Conservation (phyloP, 345 rosid species). For the Mallotus nudiflorus region DNA sequence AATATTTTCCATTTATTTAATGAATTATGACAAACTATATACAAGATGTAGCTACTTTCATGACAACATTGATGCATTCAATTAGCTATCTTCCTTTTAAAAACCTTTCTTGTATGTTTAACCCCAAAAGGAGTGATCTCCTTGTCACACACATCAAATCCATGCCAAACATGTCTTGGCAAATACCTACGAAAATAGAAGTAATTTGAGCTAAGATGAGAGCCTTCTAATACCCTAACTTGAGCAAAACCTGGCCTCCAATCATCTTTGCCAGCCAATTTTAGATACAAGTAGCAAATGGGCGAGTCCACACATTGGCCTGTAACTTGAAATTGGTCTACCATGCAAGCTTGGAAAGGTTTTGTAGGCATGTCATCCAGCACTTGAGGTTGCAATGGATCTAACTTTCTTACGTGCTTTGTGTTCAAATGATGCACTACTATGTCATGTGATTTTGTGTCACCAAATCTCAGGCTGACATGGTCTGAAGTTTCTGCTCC, state of each 20-base stretch:
- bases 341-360: slow-evolving; percentile 55
- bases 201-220: slow-evolving; percentile 34
- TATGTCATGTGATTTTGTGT: slow-evolving; percentile 40
- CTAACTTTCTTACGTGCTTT: slow-evolving; percentile 35
- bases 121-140: slow-evolving; percentile 51
- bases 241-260: slow-evolving; percentile 55
- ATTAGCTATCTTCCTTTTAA: slow-evolving; percentile 11
- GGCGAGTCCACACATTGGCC: slow-evolving; percentile 41
- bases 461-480: slow-evolving; percentile 51
- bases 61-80: not conserved
- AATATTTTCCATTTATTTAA: too few species aligned
- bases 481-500: slow-evolving; percentile 47
- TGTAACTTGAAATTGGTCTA: slow-evolving; percentile 44
- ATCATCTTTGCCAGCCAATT: slow-evolving; percentile 40
- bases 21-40: too few species aligned
- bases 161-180: slow-evolving; percentile 53
- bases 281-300: slow-evolving; percentile 47
- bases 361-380: slow-evolving; percentile 38
- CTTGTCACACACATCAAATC: slow-evolving; percentile 44
- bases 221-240: slow-evolving; percentile 29
- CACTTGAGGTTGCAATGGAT: slow-evolving; percentile 42
- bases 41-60: too few species aligned
- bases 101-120: slow-evolving; percentile 36
- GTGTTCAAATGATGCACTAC: slow-evolving; percentile 39
- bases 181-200: slow-evolving; percentile 48